phyloP scores from a whole-genome alignment of 2,329 filamentous ascomycete genomes.

The Trichoderma afroharzianum region DNA sequence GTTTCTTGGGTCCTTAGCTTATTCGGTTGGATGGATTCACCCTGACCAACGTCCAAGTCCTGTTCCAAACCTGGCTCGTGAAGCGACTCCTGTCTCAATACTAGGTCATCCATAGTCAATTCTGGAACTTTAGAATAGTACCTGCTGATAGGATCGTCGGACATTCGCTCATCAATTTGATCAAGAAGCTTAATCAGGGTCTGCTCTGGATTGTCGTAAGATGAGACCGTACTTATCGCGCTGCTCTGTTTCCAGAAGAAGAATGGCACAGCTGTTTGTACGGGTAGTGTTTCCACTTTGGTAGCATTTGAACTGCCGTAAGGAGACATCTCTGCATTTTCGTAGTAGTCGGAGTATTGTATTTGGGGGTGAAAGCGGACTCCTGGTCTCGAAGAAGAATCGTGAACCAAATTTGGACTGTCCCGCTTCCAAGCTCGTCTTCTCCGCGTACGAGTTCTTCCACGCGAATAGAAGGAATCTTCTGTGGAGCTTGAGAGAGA shows the following conservation, averaged over 20 bases:
- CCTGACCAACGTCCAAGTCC: background rate
- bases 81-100: background rate
- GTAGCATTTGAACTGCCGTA: background rate
- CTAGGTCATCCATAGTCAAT: background rate
- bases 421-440: background rate
- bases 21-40: background rate
- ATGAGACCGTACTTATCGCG: background rate
- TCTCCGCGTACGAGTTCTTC: background rate
- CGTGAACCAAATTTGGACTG: background rate
- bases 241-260: background rate
- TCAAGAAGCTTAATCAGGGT: background rate
- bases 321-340: background rate
- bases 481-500: background rate
- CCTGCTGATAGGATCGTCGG: background rate
- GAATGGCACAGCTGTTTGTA: background rate
- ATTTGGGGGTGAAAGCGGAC: background rate
- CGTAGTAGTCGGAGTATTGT: background rate
- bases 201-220: background rate
- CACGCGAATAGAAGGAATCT: background rate
- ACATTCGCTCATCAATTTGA: background rate
- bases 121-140: background rate
- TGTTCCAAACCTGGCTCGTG: background rate
- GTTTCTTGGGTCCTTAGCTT: background rate
- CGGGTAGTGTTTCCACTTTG: background rate
- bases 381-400: background rate